Conservation (phyloP, 1,284 basidiomycete species). For the Trametes pubescens region DNA sequence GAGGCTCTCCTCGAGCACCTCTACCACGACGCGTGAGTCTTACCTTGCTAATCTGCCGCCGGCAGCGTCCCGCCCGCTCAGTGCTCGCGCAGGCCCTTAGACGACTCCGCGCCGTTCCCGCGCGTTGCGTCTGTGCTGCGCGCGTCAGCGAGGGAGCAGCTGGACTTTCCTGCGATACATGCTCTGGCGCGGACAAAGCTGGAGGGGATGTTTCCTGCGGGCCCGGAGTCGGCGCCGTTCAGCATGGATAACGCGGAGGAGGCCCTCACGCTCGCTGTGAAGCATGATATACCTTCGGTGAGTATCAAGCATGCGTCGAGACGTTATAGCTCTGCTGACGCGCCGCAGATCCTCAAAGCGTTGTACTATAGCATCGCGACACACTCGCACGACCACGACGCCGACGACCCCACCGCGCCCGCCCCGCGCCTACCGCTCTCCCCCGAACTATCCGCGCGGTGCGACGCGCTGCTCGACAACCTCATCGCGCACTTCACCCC, state of each 20-base stretch:
- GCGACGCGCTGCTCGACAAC: slow-evolving; percentile 41
- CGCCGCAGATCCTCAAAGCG: slow-evolving; percentile 61
- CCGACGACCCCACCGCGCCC: slow-evolving; percentile 4
- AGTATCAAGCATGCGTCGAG: slow-evolving; percentile 32
- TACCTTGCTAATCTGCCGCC: neutral
- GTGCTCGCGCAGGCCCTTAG: slow-evolving; percentile 52
- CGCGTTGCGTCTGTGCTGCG: slow-evolving; percentile 61
- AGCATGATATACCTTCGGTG: slow-evolving; percentile 55
- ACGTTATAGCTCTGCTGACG: neutral
- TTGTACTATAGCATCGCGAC: slow-evolving; percentile 68
- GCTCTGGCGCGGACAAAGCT: slow-evolving; percentile 51
- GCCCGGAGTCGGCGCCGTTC: slow-evolving; percentile 36
- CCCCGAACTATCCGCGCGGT: slow-evolving; percentile 37
- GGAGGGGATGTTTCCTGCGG: slow-evolving; percentile 51
- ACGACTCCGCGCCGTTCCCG: slow-evolving; percentile 49
- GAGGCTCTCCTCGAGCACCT: slow-evolving; percentile 63
- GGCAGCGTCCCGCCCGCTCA: neutral
- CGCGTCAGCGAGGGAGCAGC: slow-evolving; percentile 58
- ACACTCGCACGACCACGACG: slow-evolving; percentile 55
- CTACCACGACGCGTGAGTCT: slow-evolving; percentile 69
- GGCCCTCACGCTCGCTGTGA: slow-evolving; percentile 56
- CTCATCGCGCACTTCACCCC: slow-evolving; percentile 74
- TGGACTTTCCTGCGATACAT: slow-evolving; percentile 64
- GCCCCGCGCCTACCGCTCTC: slow-evolving; percentile 35
- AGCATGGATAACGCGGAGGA: slow-evolving; percentile 51